Conservation (phyloP, 805 yeast genomes). For the Cyberlindnera nakhonratchasimensis region DNA sequence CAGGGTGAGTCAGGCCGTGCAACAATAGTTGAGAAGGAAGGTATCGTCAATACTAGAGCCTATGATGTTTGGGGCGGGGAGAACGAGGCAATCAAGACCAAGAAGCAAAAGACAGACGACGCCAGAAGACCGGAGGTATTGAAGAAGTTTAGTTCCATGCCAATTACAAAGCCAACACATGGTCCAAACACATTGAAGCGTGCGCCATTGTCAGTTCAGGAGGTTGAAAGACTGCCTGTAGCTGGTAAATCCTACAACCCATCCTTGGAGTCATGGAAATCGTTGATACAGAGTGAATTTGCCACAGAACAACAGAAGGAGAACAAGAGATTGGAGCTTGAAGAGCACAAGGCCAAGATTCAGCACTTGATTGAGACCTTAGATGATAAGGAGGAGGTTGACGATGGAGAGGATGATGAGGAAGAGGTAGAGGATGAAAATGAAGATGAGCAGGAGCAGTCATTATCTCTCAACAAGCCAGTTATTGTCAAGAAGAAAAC, state of each 20-base stretch:
- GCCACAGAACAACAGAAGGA: conserved; percentile 64
- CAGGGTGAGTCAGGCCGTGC: conserved; percentile 49
- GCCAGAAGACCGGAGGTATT: conserved; percentile 38
- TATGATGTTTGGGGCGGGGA: conserved; percentile 71
- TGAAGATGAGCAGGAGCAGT: conserved; percentile 36
- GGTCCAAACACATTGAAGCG: conserved; percentile 53
- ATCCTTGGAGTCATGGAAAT: conserved; percentile 76
- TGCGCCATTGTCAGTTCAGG: conserved; percentile 51
- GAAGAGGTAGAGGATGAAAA: conserved; percentile 34
- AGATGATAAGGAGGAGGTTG: conserved; percentile 54
- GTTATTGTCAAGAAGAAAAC: conserved; percentile 71
- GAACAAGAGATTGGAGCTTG: conserved; percentile 55
- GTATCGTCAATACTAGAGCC: conserved; percentile 48
- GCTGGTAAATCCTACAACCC: conserved; percentile 96
- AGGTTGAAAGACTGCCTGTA: conserved; percentile 55
- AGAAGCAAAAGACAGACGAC: conserved; percentile 21
- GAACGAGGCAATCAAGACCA: conserved; percentile 11
- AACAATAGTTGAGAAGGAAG: conserved; percentile 60
- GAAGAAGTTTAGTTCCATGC: conserved; percentile 35
- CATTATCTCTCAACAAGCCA: conserved; percentile 70
- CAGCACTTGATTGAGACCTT: conserved; percentile 60
- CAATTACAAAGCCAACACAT: conserved; percentile 50
- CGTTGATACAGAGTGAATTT: conserved; percentile 63
- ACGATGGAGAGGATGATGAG: conserved; percentile 36
- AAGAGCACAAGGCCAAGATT: conserved; percentile 61